These are phyloP conservation scores for Scytalidium sp. DNA, from an alignment of 2,329 filamentous ascomycete species.

Conservation along the genomic window DNA sequence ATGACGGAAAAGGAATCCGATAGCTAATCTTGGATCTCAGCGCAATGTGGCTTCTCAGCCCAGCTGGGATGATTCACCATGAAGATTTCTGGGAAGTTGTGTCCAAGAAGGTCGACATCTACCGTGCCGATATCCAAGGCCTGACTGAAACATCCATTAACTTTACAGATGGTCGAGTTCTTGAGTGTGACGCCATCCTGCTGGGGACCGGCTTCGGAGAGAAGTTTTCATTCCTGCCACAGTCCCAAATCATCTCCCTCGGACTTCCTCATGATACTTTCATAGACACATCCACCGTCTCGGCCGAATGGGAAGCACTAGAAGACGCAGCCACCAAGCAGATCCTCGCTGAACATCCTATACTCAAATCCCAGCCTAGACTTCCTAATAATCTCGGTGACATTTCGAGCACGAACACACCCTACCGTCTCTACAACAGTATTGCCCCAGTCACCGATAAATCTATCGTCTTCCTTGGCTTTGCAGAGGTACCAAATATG, in stretches of 20 bases:
- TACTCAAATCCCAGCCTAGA: conserved; percentile 20
- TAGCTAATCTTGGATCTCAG: conserved; percentile 19
- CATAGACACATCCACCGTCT: conserved; percentile 11
- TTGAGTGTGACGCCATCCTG: conserved; percentile 21
- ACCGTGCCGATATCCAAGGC: conserved; percentile 16
- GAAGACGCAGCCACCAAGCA: conserved; percentile 17
- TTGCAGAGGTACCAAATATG: conserved; percentile 19
- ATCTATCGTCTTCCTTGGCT: conserved; percentile 24
- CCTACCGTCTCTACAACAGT: conserved; percentile 22
- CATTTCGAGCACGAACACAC: conserved; percentile 12
- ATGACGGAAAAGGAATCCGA: neutral
- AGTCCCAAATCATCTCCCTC: conserved; percentile 15
- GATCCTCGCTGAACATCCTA: conserved; percentile 19
- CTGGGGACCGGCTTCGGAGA: conserved; percentile 24
- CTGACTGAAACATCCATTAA: conserved; percentile 13
- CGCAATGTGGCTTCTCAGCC: conserved; percentile 18
- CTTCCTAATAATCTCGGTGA: neutral
- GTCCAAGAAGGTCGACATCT: conserved; percentile 19
- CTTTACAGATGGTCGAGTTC: conserved; percentile 10
- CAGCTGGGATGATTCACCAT: conserved; percentile 24
- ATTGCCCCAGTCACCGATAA: conserved; percentile 22
- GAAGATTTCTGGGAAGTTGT: conserved; percentile 24
- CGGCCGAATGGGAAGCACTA: conserved; percentile 20
- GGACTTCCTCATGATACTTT: conserved; percentile 19
- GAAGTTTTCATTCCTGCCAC: conserved; percentile 21